phyloP scores from a whole-genome alignment of 2,329 filamentous ascomycete species.

The Coniella vitis region DNA sequence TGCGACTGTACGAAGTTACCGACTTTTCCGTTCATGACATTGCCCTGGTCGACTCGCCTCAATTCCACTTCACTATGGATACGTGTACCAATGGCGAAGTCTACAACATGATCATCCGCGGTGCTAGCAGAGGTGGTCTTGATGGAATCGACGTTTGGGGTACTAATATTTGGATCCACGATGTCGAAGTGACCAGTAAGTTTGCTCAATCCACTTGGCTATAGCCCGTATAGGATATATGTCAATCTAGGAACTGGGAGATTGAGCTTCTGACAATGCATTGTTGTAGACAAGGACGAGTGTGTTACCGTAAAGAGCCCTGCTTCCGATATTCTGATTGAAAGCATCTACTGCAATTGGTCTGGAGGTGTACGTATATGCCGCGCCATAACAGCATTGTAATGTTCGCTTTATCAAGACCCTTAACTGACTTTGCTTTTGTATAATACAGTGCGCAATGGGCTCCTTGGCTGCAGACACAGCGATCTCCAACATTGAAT shows the following conservation, averaged over 20 bases:
- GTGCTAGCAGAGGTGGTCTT: constrained; percentile 40
- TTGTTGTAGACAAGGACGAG: constrained; percentile 43
- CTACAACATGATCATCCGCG: constrained; percentile 45
- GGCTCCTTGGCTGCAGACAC: constrained; percentile 44
- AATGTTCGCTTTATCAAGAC: neutral
- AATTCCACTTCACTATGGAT: constrained; percentile 41
- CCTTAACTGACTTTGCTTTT: neutral
- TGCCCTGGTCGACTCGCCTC: constrained; percentile 39
- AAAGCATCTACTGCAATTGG: constrained; percentile 54
- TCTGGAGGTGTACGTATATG: constrained; percentile 34
- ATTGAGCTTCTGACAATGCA: no score
- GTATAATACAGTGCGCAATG: constrained; percentile 35
- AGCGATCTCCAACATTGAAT: constrained; percentile 42
- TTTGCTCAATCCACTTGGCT: neutral
- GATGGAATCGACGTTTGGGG: constrained; percentile 50
- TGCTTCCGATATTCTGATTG: constrained; percentile 46
- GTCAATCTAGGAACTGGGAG: no score
- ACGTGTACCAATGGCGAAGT: constrained; percentile 41
- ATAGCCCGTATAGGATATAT: no score
- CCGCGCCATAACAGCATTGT: neutral
- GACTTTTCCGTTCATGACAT: constrained; percentile 44
- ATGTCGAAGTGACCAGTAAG: constrained; percentile 47
- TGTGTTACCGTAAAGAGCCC: constrained; percentile 36
- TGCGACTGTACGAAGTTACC: constrained; percentile 26
- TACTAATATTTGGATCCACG: constrained; percentile 49